Evolutionary conservation across 2,329 filamentous ascomycete genomes (phyloP).

Genomic region (Colletotrichum godetiae): DNA sequence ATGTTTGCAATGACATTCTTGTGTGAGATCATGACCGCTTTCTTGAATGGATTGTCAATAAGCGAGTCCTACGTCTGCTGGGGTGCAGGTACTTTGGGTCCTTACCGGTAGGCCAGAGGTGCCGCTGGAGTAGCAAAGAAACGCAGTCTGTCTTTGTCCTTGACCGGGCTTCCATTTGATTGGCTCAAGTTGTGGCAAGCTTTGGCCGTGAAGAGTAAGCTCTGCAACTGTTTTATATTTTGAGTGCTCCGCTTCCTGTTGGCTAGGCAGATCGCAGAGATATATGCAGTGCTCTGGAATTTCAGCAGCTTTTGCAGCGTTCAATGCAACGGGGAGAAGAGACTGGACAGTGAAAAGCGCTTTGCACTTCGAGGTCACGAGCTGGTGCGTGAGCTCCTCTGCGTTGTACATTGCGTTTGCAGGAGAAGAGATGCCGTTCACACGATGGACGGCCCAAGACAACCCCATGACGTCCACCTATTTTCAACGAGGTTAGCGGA

Average conservation of each 20-base stretch:
- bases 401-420: slow-evolving; percentile 78
- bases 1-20: slow-evolving; percentile 80
- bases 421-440: slow-evolving; percentile 75
- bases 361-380: slow-evolving; percentile 71
- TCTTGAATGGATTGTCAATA: slow-evolving; percentile 52
- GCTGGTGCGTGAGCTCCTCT: slow-evolving; percentile 75
- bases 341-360: slow-evolving; percentile 78
- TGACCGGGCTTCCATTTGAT: slow-evolving; percentile 66
- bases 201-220: slow-evolving; percentile 38
- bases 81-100: too few species aligned
- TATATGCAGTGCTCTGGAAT: slow-evolving; percentile 70
- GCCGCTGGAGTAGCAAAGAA: slow-evolving; percentile 78
- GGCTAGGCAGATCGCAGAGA: neutral
- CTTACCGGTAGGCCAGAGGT: slow-evolving; percentile 74
- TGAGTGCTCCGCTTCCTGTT: neutral
- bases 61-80: neutral
- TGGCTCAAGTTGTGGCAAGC: slow-evolving; percentile 56
- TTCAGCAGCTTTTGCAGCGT: slow-evolving; percentile 71
- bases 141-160: slow-evolving; percentile 70
- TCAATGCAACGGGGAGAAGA: slow-evolving; percentile 71
- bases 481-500: slow-evolving; percentile 53
- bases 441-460: slow-evolving; percentile 76
- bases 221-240: neutral
- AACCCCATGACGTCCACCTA: slow-evolving; percentile 69
- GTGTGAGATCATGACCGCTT: slow-evolving; percentile 84